Conservation (phyloP, 352 stramenopile genomes). For the Globisporangium splendens region DNA sequence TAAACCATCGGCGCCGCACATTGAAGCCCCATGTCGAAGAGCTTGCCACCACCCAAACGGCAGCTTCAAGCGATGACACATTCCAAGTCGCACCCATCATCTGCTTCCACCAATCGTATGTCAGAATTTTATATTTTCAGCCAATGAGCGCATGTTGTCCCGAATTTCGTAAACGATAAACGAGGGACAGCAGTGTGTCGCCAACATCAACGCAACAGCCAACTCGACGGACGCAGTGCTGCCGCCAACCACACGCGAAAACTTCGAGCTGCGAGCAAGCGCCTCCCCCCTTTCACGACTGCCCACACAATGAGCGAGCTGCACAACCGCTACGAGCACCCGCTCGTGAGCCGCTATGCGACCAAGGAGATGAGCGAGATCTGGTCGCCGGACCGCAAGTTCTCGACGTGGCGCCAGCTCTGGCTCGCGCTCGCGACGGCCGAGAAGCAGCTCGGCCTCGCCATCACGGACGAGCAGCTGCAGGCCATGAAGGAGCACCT, state of each 20-base stretch:
- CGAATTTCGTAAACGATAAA: neutral
- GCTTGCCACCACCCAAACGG: slow-evolving; percentile 11
- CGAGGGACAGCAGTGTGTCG: neutral
- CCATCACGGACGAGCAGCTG: slow-evolving; percentile 97
- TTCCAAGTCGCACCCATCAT: slow-evolving; percentile 1
- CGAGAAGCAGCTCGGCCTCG: slow-evolving; percentile 96
- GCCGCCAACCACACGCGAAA: slow-evolving; percentile 6
- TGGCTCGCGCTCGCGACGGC: slow-evolving; percentile 96
- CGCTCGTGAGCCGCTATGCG: slow-evolving; percentile 92
- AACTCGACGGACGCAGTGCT: neutral
- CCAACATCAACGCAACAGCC: neutral
- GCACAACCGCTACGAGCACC: slow-evolving; percentile 87
- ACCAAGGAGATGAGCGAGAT: slow-evolving; percentile 99
- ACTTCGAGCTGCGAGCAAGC: neutral
- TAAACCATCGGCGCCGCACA: neutral
- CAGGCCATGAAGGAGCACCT: slow-evolving; percentile 95
- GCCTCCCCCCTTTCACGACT: neutral
- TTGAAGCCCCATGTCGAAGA: slow-evolving; percentile 10
- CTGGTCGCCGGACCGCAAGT: slow-evolving; percentile 98
- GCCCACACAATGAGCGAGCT: slow-evolving; percentile 31
- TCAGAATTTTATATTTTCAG: neutral
- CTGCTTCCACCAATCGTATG: slow-evolving; percentile 6
- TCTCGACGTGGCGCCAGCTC: slow-evolving; percentile 98
- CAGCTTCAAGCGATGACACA: slow-evolving; percentile 9
- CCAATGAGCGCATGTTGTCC: neutral